Conservation (phyloP, 2,329 filamentous ascomycete genomes). For the Samsoniella hepiali region DNA sequence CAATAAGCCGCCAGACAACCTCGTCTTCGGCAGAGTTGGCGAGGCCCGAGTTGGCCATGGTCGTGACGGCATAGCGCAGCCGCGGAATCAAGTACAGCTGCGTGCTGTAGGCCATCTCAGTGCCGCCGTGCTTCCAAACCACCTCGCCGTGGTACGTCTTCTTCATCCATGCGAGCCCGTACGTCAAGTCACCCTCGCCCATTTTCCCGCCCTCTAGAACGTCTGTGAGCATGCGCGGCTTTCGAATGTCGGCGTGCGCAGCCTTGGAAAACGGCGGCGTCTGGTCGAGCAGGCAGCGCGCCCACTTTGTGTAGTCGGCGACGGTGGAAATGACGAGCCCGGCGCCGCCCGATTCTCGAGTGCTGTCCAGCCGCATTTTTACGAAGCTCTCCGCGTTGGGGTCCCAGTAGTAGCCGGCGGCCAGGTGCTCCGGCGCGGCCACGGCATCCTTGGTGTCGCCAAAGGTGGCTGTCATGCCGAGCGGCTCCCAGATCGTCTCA, state of each 20-base stretch:
- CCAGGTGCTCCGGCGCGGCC: constrained; percentile 31
- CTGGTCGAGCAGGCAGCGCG: constrained; percentile 42
- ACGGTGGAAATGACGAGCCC: constrained; percentile 45
- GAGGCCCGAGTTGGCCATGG: constrained; percentile 13
- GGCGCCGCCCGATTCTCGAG: constrained; percentile 36
- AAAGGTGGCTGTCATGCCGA: constrained; percentile 46
- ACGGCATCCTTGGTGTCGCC: constrained; percentile 29
- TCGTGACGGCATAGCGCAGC: background rate
- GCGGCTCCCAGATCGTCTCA: constrained; percentile 41
- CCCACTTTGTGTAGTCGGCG: constrained; percentile 50
- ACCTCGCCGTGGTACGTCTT: constrained; percentile 14
- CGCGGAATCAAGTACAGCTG: constrained; percentile 4
- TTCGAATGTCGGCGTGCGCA: constrained; percentile 25
- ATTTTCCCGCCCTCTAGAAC: background rate
- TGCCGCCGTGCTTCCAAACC: constrained; percentile 8
- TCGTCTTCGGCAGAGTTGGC: constrained; percentile 11
- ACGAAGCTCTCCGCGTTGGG: constrained; percentile 25
- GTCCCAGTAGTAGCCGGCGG: constrained; percentile 42
- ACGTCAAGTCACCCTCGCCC: constrained; percentile 9
- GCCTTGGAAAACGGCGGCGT: constrained; percentile 24
- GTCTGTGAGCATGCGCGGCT: constrained; percentile 4
- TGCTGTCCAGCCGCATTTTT: constrained; percentile 27
- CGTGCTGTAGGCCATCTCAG: background rate
- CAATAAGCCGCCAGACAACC: constrained; percentile 12
- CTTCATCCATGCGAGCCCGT: constrained; percentile 12